Evolutionary conservation across 305 asterid species (phyloP), one percentile per base, ranked within the genome.

Genomic region (Fraxinus latifolia): DNA sequence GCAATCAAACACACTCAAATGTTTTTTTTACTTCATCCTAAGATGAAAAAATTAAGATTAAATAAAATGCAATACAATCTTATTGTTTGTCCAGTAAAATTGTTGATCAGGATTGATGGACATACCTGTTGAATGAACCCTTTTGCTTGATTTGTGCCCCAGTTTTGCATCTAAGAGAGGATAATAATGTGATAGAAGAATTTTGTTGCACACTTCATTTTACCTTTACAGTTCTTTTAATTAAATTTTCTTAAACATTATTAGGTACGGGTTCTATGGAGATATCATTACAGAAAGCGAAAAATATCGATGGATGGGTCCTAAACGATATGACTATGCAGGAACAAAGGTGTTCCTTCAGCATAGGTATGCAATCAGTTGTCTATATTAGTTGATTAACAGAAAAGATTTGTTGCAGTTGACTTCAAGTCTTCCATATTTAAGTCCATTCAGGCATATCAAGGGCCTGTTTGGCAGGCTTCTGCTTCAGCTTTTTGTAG

Each of bases 221-320:
- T 82, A 53, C 70, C 65, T 36, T 77, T 60, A 39, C 44, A 72
- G 74, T 73, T 58, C 37, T 77, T 79, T 74, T 78, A 71, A 27
- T 76, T 32, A 42, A 53, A 70, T 72, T 82, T 83, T 81, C 44
- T 78, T 79, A 83, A 37, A 44, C 23, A 82, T 79, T 74, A 74
- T 89, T 84, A 94, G 98, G 90, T 96, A 96, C 81, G 99, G 99
- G 19, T 96, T 96, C 87, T 96, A 96, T 85, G 99, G 99, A 77
- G 99, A 96, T 89, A 98, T 96, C 88, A 92, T 96, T 44, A 90
- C 95, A 11, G 99, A 96, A 91, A 96, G 99, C 67, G 98, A 96
- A 84, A 94, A 93, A 80, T 91, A 90, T 85, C 91, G 98, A 34
- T 94, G 99, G 99, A 93, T 96, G 99, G 99, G 99, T 77, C 99